phyloP scores from a whole-genome alignment of 2,329 filamentous ascomycete genomes.

The Phoma sp. region DNA sequence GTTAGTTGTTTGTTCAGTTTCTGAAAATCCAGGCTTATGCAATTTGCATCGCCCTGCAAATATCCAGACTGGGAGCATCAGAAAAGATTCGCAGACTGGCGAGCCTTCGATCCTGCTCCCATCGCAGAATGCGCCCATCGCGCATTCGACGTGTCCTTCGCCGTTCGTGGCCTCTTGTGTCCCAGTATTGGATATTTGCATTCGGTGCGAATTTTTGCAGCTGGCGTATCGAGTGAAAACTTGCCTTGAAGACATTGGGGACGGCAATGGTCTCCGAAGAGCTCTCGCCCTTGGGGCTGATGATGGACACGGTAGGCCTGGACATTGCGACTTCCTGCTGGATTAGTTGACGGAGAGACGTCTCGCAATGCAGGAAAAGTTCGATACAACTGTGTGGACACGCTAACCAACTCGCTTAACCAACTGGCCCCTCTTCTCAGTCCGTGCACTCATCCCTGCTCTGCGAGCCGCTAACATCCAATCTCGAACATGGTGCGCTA shows the following conservation, averaged over 20 bases:
- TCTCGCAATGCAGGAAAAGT: no score
- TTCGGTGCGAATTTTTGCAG: slow-evolving; percentile 4
- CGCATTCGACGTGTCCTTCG: not conserved
- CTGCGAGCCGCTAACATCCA: no score
- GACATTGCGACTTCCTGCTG: slow-evolving; percentile 61
- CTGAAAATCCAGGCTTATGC: not conserved
- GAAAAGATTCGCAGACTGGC: no score
- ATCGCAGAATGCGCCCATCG: no score
- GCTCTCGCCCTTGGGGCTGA: slow-evolving; percentile 93
- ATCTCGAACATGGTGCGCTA: no score
- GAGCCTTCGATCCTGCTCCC: no score
- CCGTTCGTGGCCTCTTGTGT: not conserved
- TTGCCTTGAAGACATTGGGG: slow-evolving; percentile 87
- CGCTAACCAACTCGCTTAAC: no score
- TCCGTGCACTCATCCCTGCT: no score
- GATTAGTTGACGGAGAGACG: no score
- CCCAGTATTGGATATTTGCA: slow-evolving; percentile 17
- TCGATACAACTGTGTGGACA: no score
- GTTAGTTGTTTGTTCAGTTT: slow-evolving; percentile 14
- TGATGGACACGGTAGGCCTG: slow-evolving; percentile 96
- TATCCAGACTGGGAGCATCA: not conserved
- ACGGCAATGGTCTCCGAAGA: slow-evolving; percentile 88
- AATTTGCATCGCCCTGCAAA: not conserved
- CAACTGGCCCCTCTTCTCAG: no score
- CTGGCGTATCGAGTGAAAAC: slow-evolving; percentile 16